phyloP scores from a whole-genome alignment of 208 protist genomes.

The Giardia duodenalis region DNA sequence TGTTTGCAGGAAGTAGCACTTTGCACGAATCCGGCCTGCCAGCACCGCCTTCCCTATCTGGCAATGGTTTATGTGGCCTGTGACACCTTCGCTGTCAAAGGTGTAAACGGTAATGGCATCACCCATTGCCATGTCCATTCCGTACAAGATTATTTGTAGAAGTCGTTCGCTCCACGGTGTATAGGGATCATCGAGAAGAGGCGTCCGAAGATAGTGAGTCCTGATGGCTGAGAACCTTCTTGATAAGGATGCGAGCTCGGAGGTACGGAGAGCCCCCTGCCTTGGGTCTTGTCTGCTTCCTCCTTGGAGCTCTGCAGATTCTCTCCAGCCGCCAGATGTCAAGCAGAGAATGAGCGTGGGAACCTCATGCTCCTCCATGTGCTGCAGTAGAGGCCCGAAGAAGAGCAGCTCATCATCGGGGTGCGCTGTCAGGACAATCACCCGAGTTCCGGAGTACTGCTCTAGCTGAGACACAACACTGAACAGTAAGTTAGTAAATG shows the following conservation, averaged over 20 bases:
- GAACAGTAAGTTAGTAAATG: too few relatives aligned
- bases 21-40: background rate
- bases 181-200: background rate
- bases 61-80: background rate
- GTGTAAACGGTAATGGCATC: background rate
- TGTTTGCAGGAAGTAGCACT: background rate
- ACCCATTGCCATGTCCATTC: background rate
- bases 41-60: background rate
- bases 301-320: too few relatives aligned
- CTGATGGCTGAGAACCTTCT: background rate
- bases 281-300: background rate
- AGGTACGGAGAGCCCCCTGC: background rate
- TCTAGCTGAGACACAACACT: too few relatives aligned
- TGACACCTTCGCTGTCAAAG: background rate
- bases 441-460: background rate
- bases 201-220: background rate
- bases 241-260: background rate
- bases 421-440: background rate
- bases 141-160: background rate
- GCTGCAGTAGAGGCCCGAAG: background rate
- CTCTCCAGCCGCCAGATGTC: background rate
- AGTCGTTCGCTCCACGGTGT: background rate
- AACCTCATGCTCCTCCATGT: background rate
- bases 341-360: background rate
- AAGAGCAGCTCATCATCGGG: background rate